Evolutionary conservation across 2,329 filamentous ascomycete genomes (phyloP), one percentile per base, ranked within the genome.

Genomic region (Penicillium decumbens): DNA sequence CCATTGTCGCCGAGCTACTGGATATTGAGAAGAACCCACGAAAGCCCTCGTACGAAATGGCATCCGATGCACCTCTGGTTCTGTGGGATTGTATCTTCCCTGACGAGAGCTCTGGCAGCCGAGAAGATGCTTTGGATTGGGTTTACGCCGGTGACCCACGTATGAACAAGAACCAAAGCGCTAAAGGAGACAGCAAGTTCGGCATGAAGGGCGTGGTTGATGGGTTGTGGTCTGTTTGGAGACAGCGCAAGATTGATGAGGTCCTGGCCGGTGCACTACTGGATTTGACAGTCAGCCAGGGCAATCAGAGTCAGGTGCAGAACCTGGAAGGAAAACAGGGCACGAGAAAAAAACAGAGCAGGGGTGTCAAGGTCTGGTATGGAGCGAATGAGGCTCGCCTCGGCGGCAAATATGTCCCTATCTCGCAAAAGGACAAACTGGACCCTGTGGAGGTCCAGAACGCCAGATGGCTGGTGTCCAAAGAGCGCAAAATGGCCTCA

Each of bases 71-170:
- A 24, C 92, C 93, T 2, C 80, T 98, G 7, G 93, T 97, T 13
- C 80, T 98, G 5, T 97, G 92, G 92, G 89, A 97, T 72, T 97
- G 92, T 71, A 78, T 95, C 29, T 98, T 96, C 69, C 89, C 89
- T 0, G 72, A 73, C 39, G 64, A 76, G 50, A 69, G 72, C 57
- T 65, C 74, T 59, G 70, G 72, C 27, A 65, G 66, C 43, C 69
- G 77, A 24, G 72, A 76, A 35, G 84, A 93, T 66, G 77, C 79
- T 0, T 66, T 96, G 48, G 67, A 83, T 15, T 98, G 93, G 92
- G 69, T 90, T 0, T 88, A 90, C 68, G 78, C 87, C 1, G 88
- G 87, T 38, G 87, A 92, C 55, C 80, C 84, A 33, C 70, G 74
- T 3, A 64, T 62, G 15, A 59, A 60, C 12, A 60, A 58, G 40